These are phyloP conservation scores for Zygoascus sp. DNA, from an alignment of 1,139 yeast genomes.

Conservation along the genomic window DNA sequence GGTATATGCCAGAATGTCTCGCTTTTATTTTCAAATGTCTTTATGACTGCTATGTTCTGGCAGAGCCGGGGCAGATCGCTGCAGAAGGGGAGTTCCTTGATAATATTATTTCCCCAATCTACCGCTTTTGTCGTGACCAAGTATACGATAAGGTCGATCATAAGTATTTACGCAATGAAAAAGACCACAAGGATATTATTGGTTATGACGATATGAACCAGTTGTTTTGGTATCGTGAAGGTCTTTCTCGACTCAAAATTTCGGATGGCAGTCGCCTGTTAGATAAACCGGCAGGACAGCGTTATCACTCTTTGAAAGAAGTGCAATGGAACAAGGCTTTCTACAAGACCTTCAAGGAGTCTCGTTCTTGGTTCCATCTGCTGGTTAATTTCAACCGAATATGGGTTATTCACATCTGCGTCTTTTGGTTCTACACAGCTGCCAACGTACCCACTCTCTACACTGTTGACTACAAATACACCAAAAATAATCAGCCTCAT, in stretches of 20 bases:
- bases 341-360: constrained; percentile 68
- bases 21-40: constrained; percentile 79
- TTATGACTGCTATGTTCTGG: constrained; percentile 52
- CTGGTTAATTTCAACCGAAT: constrained; percentile 73
- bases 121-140: constrained; percentile 56
- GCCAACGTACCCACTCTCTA: constrained; percentile 75
- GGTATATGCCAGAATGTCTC: constrained; percentile 83
- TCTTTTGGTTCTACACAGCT: constrained; percentile 79
- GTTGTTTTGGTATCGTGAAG: constrained; percentile 73
- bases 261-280: constrained; percentile 42
- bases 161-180: constrained; percentile 45
- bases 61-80: constrained; percentile 4
- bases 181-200: constrained; percentile 65
- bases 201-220: constrained; percentile 90
- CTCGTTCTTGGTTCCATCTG: constrained; percentile 73
- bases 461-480: constrained; percentile 55
- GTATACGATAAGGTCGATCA: constrained; percentile 41
- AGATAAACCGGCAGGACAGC: constrained; percentile 40
- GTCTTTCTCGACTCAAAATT: constrained; percentile 48
- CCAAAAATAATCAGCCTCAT: constrained; percentile 60
- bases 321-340: constrained; percentile 63
- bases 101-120: constrained; percentile 70
- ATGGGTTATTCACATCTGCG: constrained; percentile 74
- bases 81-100: constrained; percentile 47
- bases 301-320: constrained; percentile 47